Percentiles rank a stretch among this genome's conserved stretches.
Evolutionary conservation across 306 rosid genomes (phyloP).

Genomic region (Begonia fuchsioides): DNA sequence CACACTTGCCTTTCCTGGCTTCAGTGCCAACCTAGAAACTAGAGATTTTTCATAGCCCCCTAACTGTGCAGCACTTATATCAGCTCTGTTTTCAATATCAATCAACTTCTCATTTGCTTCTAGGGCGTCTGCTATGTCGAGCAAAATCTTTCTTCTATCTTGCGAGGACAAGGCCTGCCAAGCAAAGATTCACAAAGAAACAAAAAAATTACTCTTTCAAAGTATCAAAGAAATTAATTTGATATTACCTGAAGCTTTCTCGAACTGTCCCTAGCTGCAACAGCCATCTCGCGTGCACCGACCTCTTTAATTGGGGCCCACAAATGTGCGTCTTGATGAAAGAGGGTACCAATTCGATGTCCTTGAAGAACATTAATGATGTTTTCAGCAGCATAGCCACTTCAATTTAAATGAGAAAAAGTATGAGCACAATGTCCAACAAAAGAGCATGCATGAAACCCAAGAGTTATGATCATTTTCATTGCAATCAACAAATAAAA

Average conservation of each 20-base stretch:
- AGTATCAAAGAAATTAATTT: not conserved
- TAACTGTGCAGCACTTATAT: constrained; percentile 47
- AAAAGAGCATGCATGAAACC: too few relatives aligned
- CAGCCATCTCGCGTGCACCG: constrained; percentile 68
- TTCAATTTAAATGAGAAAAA: constrained; percentile 9
- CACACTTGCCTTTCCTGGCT: constrained; percentile 58
- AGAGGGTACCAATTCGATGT: constrained; percentile 65
- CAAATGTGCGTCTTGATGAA: constrained; percentile 72
- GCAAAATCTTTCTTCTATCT: constrained; percentile 57
- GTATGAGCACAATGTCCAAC: too few relatives aligned
- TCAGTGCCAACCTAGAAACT: constrained; percentile 60
- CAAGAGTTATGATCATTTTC: too few relatives aligned
- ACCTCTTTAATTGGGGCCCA: constrained; percentile 58
- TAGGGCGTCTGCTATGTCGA: constrained; percentile 56
- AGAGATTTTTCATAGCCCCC: constrained; percentile 57
- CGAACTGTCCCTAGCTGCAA: constrained; percentile 54
- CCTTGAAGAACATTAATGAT: constrained; percentile 67
- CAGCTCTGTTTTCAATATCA: constrained; percentile 45
- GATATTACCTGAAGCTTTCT: constrained; percentile 47
- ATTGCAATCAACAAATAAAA: too few relatives aligned
- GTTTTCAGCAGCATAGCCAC: constrained; percentile 66
- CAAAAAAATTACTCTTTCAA: not conserved
- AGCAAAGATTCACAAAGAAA: not conserved
- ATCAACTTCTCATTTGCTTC: constrained; percentile 45
- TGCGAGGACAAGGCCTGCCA: constrained; percentile 34